These are phyloP conservation scores for Suillus alpinus DNA, from an alignment of 768 basidiomycete species.

Conservation along the genomic window DNA sequence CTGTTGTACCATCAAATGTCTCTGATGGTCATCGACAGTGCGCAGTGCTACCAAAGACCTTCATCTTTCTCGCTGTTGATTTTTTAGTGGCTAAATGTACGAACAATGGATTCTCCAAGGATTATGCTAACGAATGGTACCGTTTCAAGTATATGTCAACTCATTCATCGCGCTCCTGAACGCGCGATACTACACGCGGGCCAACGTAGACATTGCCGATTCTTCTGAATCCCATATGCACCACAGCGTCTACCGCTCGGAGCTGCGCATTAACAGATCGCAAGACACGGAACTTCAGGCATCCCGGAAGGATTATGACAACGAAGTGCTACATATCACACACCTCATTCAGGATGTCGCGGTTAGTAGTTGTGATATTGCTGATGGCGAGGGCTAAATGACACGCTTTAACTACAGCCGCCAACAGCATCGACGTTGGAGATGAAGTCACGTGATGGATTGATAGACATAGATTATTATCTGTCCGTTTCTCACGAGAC, in stretches of 20 bases:
- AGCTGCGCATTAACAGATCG: too few relatives aligned
- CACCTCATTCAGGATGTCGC: neutral
- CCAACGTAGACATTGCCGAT: neutral
- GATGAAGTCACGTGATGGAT: neutral
- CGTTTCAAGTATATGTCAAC: neutral
- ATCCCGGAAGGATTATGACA: neutral
- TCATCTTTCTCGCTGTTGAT: neutral
- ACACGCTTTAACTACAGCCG: neutral
- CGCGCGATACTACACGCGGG: neutral
- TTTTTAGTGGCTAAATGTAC: neutral
- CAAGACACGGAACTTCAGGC: neutral
- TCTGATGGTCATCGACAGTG: neutral
- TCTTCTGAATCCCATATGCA: too few relatives aligned
- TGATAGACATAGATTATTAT: neutral
- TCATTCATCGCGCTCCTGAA: neutral
- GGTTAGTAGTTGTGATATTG: neutral
- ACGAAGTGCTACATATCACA: neutral
- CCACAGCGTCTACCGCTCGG: neutral
- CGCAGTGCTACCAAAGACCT: neutral
- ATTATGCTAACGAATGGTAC: neutral
- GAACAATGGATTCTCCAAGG: neutral
- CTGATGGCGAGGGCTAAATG: neutral
- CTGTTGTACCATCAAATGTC: neutral
- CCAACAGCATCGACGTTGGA: too few relatives aligned
- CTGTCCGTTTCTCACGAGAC: neutral